Base-by-base conservation (phyloP, 2,329 filamentous ascomycete genomes). In the Fusarium circinatum region DNA sequence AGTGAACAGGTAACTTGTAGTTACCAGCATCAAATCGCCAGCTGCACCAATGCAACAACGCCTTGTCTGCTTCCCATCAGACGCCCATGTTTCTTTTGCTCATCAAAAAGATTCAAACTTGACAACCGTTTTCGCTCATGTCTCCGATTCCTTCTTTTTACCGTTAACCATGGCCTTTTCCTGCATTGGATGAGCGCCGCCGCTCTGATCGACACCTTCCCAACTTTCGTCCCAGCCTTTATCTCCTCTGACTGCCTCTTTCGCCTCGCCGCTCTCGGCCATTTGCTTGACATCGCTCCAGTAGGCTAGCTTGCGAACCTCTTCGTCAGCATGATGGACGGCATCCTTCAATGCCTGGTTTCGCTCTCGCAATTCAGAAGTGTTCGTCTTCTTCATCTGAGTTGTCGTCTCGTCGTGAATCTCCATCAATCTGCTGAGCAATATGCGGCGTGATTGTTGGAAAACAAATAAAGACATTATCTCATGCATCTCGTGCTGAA, bases 391-490 rank as follows among this genome's bases (percentile, higher is more conserved):
- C 65, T 88, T 82, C 54, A 82, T 62, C 30, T 77, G 72, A 32
- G 77, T 61, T 8, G 65, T 67, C 22, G 86, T 84, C 71, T 89
- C 85, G 38, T 85, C 82, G 64, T 86, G 82, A 30, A 89, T 85
- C n/a, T 89, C 84, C 76, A 90, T 91, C 52, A 99, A 84, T 57
- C 90, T 89, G 24, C 89, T 86, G 22, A 98, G 86, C 8, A 98
- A 86, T 65, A 95, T 90, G 70, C 92, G 90, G 30, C 95, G 89
- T 6, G 95, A 98, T 24, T 92, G 91, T 81, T 98, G 96, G 80
- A 98, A 99, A 26, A 99, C 87, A 78, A 98, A 94, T 65, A 93
- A 86, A 1, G 90, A 87, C 94, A 98, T 95, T 75, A 98, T 93
- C 49, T 94, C 90, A 62, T 94, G 92, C 87, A 98, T 96, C 80